These are phyloP conservation scores for Mrakia gelida DNA, from an alignment of 768 basidiomycete genomes.

Conservation along the genomic window DNA sequence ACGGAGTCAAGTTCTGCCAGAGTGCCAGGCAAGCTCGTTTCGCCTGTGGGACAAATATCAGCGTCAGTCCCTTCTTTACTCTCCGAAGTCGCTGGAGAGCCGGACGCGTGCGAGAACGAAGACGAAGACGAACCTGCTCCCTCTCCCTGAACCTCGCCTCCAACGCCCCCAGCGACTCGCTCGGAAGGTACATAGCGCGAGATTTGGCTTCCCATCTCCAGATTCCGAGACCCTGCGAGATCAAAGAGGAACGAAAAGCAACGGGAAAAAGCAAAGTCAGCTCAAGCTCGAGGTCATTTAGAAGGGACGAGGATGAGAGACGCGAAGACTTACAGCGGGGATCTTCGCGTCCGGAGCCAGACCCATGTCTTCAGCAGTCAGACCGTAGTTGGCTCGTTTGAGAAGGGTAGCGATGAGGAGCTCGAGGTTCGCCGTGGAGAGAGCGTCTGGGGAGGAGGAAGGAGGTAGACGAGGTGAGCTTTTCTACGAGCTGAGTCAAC, in stretches of 20 bases:
- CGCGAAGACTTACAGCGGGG: conserved; percentile 11
- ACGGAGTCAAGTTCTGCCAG: background rate
- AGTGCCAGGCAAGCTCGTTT: background rate
- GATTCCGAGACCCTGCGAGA: conserved; percentile 52
- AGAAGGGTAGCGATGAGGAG: conserved; percentile 61
- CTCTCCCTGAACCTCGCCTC: conserved; percentile 62
- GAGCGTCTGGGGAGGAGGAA: background rate
- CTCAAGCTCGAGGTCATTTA: background rate
- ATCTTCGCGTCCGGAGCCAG: conserved; percentile 4
- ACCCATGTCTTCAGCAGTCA: conserved; percentile 48
- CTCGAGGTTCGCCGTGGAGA: conserved; percentile 40
- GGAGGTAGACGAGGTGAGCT: background rate
- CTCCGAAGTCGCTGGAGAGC: too few species aligned
- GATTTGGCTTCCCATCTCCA: conserved; percentile 86
- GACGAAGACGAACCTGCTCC: conserved; percentile 52
- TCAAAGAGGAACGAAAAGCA: too few species aligned
- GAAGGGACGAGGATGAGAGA: background rate
- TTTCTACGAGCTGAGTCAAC: background rate
- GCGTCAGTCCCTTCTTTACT: too few species aligned
- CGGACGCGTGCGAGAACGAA: background rate
- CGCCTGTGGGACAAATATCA: background rate
- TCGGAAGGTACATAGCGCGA: conserved; percentile 58
- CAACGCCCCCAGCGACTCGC: conserved; percentile 61
- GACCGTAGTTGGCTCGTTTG: conserved; percentile 72
- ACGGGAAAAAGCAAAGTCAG: background rate